Base-by-base conservation (phyloP, 345 rosid species). In the Aethionema arabicum region DNA sequence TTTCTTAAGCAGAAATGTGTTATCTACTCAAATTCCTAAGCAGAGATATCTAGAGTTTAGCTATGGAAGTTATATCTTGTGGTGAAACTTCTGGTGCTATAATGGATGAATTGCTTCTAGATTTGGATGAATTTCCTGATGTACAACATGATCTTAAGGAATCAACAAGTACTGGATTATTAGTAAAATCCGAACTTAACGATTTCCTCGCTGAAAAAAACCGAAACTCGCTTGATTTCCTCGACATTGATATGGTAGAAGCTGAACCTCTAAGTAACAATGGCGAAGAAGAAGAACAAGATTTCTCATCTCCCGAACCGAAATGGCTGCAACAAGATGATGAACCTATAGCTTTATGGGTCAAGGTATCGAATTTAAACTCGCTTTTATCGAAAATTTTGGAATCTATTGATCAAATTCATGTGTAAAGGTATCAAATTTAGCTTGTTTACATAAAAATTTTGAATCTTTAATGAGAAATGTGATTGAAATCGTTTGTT, bases 261-360 rank as follows among this genome's bases (percentile, higher is more conserved):
- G 77, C 73, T 38, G 83, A 83, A 52, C 45, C 72, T 45, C 79
- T 77, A 41, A 76, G 64, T 70, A 76, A 78, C 67, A 76, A 48
- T 38, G 78, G 66, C 61, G 86, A 83, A 33, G 85, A 77, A 61
- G 91, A 81, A 27, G 27, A 21, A 21, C 27, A 21, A 21, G 27
- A 21, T 21, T 21, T 21, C 27, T 71, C 69, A n/a, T 77, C 82
- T 39, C 71, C 77, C 10, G 95, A 85, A 55, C 84, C 92, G 11
- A 80, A 82, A 74, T 87, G 96, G 96, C 72, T 90, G n/a, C 87
- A 81, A 69, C 71, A 63, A 65, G 97, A 90, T 72, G 91, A 85
- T 72, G 91, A 85, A 74, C 79, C 96, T 55, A 77, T 84, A 68
- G 96, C 99, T 66, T 67, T 90, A 32, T 93, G 99, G 99, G 99